These are phyloP conservation scores for Cucurbitaria berberidis DNA, from an alignment of 2,329 filamentous ascomycete species.

Conservation along the genomic window DNA sequence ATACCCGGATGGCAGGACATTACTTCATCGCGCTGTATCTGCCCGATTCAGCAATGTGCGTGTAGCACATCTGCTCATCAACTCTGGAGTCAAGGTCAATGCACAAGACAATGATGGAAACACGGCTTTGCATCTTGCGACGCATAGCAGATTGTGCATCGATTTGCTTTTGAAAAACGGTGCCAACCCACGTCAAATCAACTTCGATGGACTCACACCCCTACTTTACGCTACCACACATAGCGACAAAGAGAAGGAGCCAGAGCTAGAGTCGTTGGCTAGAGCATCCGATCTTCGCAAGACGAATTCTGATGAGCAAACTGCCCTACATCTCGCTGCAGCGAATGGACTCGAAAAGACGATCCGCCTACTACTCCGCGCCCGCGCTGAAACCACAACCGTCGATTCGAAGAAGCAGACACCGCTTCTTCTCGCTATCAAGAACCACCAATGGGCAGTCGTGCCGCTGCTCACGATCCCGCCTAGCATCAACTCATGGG, in stretches of 20 bases:
- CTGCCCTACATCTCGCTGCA: constrained; percentile 39
- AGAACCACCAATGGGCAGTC: constrained; percentile 35
- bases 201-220: constrained; percentile 30
- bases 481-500: constrained; percentile 42
- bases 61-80: constrained; percentile 31
- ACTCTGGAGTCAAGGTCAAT: constrained; percentile 28
- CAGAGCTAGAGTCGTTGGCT: constrained; percentile 32
- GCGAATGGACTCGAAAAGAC: constrained; percentile 30
- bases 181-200: constrained; percentile 24
- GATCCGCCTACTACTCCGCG: constrained; percentile 30
- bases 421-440: constrained; percentile 38
- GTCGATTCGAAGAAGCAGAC: constrained; percentile 34
- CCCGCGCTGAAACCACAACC: constrained; percentile 28
- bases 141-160: constrained; percentile 28
- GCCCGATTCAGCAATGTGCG: constrained; percentile 20
- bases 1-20: constrained; percentile 37
- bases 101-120: constrained; percentile 31
- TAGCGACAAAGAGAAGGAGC: constrained; percentile 22
- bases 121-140: constrained; percentile 37
- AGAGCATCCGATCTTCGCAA: constrained; percentile 30
- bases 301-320: constrained; percentile 20
- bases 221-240: constrained; percentile 23
- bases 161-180: constrained; percentile 33
- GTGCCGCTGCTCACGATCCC: constrained; percentile 35
- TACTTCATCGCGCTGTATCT: constrained; percentile 38